Percentiles rank a stretch among this genome's conserved stretches.
Conservation (phyloP, 768 basidiomycete genomes). For the Pisolithus tinctorius region DNA sequence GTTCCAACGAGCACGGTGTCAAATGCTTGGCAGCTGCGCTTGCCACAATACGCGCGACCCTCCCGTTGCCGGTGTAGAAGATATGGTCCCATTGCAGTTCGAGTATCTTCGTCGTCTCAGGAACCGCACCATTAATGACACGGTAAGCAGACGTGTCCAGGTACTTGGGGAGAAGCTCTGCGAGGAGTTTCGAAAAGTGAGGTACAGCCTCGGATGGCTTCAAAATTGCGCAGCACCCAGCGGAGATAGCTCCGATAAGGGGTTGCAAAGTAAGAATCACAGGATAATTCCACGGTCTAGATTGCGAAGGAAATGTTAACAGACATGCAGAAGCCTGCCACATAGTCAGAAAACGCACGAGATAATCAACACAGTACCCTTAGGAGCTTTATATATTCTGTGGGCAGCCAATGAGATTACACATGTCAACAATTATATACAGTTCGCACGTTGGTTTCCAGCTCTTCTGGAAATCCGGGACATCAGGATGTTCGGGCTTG, state of each 20-base stretch:
- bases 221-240: conserved; percentile 61
- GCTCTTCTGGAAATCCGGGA: conserved; percentile 34
- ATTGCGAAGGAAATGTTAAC: background rate
- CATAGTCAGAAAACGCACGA: conserved; percentile 33
- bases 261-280: conserved; percentile 49
- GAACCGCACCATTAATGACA: conserved; percentile 44
- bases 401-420: background rate
- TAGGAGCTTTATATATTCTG: conserved; percentile 46
- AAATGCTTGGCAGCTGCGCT: conserved; percentile 23
- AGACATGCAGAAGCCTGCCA: background rate
- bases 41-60: conserved; percentile 18
- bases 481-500: conserved; percentile 34
- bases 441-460: conserved; percentile 40
- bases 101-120: conserved; percentile 31
- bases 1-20: conserved; percentile 29
- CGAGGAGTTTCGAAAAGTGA: conserved; percentile 41
- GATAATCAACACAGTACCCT: conserved; percentile 56
- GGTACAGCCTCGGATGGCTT: conserved; percentile 60
- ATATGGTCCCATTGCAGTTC: conserved; percentile 28
- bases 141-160: conserved; percentile 44
- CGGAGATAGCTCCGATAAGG: conserved; percentile 64
- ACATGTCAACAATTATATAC: background rate
- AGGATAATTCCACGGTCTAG: conserved; percentile 66
- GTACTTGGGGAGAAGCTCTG: conserved; percentile 49
- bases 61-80: conserved; percentile 33